Evolutionary conservation across 495 filamentous ascomycete genomes (phyloP), one percentile per base, ranked within the genome.

Genomic region (Parmelia sp.): DNA sequence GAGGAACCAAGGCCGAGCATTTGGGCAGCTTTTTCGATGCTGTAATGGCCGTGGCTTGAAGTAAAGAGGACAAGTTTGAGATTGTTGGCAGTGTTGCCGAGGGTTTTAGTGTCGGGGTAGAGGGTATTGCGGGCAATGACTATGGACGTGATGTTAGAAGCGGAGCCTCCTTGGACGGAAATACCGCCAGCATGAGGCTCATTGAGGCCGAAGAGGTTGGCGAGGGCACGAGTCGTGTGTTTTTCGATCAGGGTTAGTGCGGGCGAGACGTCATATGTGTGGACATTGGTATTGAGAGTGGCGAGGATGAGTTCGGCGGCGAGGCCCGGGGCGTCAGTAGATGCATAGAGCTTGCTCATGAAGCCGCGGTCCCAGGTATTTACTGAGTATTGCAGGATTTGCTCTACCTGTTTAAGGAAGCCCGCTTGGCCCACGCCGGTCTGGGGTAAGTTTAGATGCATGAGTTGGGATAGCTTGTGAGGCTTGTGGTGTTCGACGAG

Each of bases 301-400:
- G 69, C 63, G 31, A 70, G 59, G 35, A 70, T 59, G 40, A 70
- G 57, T 10, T 70, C 69, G 4, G 90, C 88, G 23, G 86, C 83
- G 0, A 96, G 79, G 21, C 92, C 92, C 27, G 90, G 89, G 21
- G 92, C 86, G 74, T 94, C 92, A 33, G 90, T 94, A 58, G 84
- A 87, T 27, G 88, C 87, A 74, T 96, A 97, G 21, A 70, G 66
- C 78, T 92, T 91, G 73, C 90, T 86, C 77, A 92, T 72, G 75
- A 92, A 92, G 10, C 90, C 90, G 68, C 92, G 90, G 73, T 93
- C 88, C 92, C 93, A 97, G 39, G 93, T 97, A 75, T 97, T 97
- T 69, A 96, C 93, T 57, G 85, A 89, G 77, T 94, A 90, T 60
- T 82, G 79, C 60, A 96, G 79, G 40, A 96, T 80, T 23, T 96